phyloP scores from a whole-genome alignment of 768 basidiomycete species.

The Naematelia encephala region DNA sequence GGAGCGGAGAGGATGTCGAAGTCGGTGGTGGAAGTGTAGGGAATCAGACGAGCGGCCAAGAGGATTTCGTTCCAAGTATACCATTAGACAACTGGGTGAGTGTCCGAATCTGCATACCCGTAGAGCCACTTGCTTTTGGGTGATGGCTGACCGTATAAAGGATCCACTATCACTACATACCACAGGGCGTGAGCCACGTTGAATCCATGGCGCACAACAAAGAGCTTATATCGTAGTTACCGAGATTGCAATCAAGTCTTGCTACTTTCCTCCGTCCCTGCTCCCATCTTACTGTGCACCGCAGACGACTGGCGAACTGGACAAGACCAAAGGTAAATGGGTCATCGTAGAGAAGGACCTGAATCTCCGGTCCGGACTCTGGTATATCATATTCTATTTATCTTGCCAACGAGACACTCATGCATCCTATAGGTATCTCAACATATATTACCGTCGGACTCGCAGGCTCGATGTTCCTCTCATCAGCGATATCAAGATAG shows the following conservation, averaged over 20 bases:
- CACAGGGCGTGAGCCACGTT: slow-evolving; percentile 63
- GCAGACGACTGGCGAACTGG: slow-evolving; percentile 64
- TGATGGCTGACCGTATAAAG: slow-evolving; percentile 44
- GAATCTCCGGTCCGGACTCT: slow-evolving; percentile 62
- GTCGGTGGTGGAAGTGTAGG: slow-evolving; percentile 33
- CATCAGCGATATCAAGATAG: slow-evolving; percentile 67
- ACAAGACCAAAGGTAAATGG: slow-evolving; percentile 71
- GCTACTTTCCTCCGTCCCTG: slow-evolving; percentile 59
- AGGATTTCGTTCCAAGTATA: slow-evolving; percentile 63
- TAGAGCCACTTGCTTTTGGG: not conserved
- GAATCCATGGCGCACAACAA: not conserved
- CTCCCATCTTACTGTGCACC: slow-evolving; percentile 67
- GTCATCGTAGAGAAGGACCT: slow-evolving; percentile 79
- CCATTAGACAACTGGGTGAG: slow-evolving; percentile 68
- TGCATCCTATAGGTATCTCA: slow-evolving; percentile 52
- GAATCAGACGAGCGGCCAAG: slow-evolving; percentile 8
- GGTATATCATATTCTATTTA: slow-evolving; percentile 51
- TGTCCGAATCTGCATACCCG: not conserved
- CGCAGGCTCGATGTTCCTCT: slow-evolving; percentile 76
- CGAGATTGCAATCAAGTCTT: slow-evolving; percentile 69
- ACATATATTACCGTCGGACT: slow-evolving; percentile 81
- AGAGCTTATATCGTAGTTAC: slow-evolving; percentile 57
- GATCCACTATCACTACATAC: slow-evolving; percentile 69
- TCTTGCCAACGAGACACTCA: not conserved
- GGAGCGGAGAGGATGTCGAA: slow-evolving; percentile 65